Evolutionary conservation across 2,329 filamentous ascomycete genomes (phyloP).

Genomic region (Dothiorella sarmentorum): DNA sequence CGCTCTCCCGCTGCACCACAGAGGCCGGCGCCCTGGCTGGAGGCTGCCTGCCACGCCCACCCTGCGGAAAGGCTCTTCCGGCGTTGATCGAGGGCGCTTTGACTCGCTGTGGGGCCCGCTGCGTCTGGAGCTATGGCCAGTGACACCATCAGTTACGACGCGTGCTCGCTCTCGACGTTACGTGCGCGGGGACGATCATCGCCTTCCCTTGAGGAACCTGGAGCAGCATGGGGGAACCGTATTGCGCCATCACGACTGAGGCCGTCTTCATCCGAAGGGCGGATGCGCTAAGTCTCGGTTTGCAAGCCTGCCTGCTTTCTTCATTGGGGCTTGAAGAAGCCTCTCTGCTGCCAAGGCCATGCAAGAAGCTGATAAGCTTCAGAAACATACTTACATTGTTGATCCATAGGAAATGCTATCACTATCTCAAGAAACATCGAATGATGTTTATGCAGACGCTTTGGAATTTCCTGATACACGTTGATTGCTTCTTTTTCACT

Average conservation of each 20-base stretch:
- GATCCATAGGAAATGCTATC: not conserved
- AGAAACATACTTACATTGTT: not conserved
- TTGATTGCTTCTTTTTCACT: not conserved
- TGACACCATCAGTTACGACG: slow-evolving; percentile 5
- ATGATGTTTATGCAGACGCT: not conserved
- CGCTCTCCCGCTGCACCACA: not conserved
- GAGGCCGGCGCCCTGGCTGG: not conserved
- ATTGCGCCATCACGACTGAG: not conserved
- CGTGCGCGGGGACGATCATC: slow-evolving; percentile 7
- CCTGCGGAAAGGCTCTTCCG: slow-evolving; percentile 16
- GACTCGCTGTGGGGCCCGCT: slow-evolving; percentile 4
- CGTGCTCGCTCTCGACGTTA: not conserved
- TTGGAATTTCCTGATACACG: not conserved
- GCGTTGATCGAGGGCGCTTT: slow-evolving; percentile 1
- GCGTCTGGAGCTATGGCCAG: slow-evolving; percentile 17
- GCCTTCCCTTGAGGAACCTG: too few relatives aligned
- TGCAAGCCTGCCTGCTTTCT: not conserved
- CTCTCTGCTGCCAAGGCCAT: not conserved
- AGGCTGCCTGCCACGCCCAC: not conserved
- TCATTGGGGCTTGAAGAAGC: not conserved
- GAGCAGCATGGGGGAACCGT: not conserved
- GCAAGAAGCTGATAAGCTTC: not conserved
- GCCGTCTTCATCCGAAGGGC: not conserved
- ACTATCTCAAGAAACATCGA: not conserved
- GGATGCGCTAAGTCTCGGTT: not conserved